These are phyloP conservation scores for Cupressus sempervirens DNA, from an alignment of 75 land plant genomes.

Conservation along the genomic window DNA sequence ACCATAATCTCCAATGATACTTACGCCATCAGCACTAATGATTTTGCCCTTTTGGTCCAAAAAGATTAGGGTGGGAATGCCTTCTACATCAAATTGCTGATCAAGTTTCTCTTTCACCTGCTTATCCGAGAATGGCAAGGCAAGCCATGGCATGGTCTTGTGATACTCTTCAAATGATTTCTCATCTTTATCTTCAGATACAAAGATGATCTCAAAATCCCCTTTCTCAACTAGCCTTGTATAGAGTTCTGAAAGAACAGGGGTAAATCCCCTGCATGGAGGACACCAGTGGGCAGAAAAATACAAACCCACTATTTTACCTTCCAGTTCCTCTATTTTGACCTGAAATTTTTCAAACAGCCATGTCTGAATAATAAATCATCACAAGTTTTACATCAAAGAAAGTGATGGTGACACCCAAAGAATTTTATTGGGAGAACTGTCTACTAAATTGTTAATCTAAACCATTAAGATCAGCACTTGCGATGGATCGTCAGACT, in stretches of 20 bases:
- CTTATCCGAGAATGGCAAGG: conserved; percentile 63
- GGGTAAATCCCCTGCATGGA: conserved; percentile 63
- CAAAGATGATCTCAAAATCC: conserved; percentile 52
- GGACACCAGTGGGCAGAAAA: conserved; percentile 76
- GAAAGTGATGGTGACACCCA: too few relatives aligned
- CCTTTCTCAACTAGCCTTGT: conserved; percentile 28
- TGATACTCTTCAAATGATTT: conserved; percentile 46
- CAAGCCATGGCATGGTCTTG: conserved; percentile 78
- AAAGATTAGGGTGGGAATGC: conserved; percentile 55
- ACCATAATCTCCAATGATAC: conserved; percentile 34
- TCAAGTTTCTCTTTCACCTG: conserved; percentile 22
- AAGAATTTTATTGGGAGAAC: too few relatives aligned
- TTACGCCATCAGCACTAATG: conserved; percentile 25
- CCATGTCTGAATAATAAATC: neutral
- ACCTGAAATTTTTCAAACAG: conserved; percentile 30
- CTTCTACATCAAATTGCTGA: conserved; percentile 32
- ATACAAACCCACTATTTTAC: conserved; percentile 57
- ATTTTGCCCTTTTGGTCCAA: conserved; percentile 40
- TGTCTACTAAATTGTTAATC: too few relatives aligned
- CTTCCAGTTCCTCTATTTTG: conserved; percentile 39
- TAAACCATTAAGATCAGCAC: too few relatives aligned
- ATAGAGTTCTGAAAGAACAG: conserved; percentile 37
- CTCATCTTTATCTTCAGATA: conserved; percentile 48
- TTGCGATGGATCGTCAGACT: too few relatives aligned
- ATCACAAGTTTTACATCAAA: neutral